Evolutionary conservation across 495 filamentous ascomycete genomes (phyloP), one percentile per base, ranked within the genome.

Genomic region (Bacidia rubella): DNA sequence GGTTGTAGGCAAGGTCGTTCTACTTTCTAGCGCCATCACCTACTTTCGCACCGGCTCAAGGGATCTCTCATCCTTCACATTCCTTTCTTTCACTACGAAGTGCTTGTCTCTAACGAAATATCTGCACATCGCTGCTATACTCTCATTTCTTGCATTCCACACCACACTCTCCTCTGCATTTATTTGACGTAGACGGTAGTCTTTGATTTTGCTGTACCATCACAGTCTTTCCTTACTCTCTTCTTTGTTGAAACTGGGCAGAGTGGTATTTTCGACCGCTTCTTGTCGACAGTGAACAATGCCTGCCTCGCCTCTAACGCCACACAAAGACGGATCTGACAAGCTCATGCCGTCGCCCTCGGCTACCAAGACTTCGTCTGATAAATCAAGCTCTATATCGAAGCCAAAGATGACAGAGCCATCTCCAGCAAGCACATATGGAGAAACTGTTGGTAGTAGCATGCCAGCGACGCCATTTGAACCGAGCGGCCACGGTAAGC

Each of bases 341-440:
- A 51, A 24, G 20, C 22, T 24, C n/a, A 23, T 24, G 1, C 25
- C 35, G 23, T 50, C 24, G 19, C 21, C 47, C 40, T 55, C 54
- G 39, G 35, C 40, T 2, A 12, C 49, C 22, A 23, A 48, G n/a
- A 32, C 51, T 23, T 59, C 51, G 21, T 21, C 39, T 2, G 53
- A 61, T 7, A 52, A 52, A 42, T 46, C 41, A 38, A 47, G 52
- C 32, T 55, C 57, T 19, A 21, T 45, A 2, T 47, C 52, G 12
- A 54, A 54, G 23, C 35, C 44, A 17, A 55, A 57, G 52, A 54
- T 41, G 21, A 49, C 54, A n/a, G 59, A 65, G 54, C 65, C 62
- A 27, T 68, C 66, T 27, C 66, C 66, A 41, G 65, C 65, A n/a
- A 67, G 65, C 57, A 68, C 65, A 10, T 63, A 66, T 57, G 65